Evolutionary conservation across 2,329 filamentous ascomycete genomes (phyloP), one percentile per base, ranked within the genome.

Genomic region (Elsinoe arachidis): DNA sequence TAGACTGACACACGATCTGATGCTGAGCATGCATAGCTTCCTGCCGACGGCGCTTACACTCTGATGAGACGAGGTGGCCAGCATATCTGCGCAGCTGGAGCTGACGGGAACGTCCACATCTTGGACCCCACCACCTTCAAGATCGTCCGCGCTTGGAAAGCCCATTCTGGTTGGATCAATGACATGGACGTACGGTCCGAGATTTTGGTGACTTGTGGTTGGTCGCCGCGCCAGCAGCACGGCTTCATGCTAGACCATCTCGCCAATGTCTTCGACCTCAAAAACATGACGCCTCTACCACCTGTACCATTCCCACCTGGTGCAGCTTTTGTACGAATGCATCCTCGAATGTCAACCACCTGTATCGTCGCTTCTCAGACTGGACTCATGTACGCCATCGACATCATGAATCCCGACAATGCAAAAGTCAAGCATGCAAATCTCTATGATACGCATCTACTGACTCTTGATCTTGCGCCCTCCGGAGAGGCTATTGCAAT

Each of bases 121-220:
- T 78, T 99, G 19, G 92, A 96, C 67, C 82, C 91, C 1, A 77
- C 82, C 56, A 88, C 80, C 57, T 88, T 95, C 66, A 80, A 82
- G 41, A 80, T 96, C 4, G 78, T 93, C 63, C 95, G 92, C 69
- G 83, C 83, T 10, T 99, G 93, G 88, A 89, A 89, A 68, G 90
- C 92, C 0, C 93, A 99, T 68, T 86, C 86, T 1, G 88, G 89
- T 7, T 82, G 85, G 54, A 88, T 99, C 69, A 96, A 90, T 70
- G 92, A 97, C 70, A 96, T 99, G 88, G 93, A 99, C 74, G 90
- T 91, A 7, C 88, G 93, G 68, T 89, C 93, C 67, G 92, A 97
- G 70, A 93, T 93, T 63, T 84, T 99, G 56, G 87, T 97, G 19
- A 97, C 93, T 3, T 99, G 93, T 70, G 93, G 93, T 35, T 95